Percentiles rank a stretch among this genome's conserved stretches.
Conservation (phyloP, 805 yeast species). For the Saturnispora dispora region DNA sequence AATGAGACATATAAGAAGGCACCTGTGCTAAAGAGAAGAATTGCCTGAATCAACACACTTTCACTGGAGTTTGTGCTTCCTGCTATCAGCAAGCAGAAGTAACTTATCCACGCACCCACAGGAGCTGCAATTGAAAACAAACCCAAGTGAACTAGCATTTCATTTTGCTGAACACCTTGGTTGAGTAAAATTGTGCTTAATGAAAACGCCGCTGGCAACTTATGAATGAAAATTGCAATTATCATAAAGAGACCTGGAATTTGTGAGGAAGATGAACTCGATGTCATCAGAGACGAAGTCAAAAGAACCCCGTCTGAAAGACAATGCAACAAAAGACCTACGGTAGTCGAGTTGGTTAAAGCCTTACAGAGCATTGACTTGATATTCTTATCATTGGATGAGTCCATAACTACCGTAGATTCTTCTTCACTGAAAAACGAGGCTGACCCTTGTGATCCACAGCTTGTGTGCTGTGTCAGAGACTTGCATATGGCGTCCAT, state of each 20-base stretch:
- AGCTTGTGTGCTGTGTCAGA: background rate
- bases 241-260: conserved; percentile 34
- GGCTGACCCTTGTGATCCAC: background rate
- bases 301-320: conserved; percentile 66
- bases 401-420: background rate
- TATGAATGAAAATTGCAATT: conserved; percentile 57
- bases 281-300: conserved; percentile 37
- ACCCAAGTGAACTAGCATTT: conserved; percentile 38
- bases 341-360: conserved; percentile 38
- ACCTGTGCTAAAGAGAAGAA: conserved; percentile 60
- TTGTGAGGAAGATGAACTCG: conserved; percentile 24
- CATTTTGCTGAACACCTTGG: conserved; percentile 23
- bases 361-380: conserved; percentile 21
- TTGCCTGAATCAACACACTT: conserved; percentile 36
- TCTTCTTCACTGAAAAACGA: background rate
- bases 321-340: conserved; percentile 60
- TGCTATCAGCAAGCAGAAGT: conserved; percentile 15
- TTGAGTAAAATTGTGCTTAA: conserved; percentile 44
- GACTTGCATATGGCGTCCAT: conserved; percentile 7
- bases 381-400: background rate
- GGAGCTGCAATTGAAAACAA: conserved; percentile 57
- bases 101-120: conserved; percentile 45
- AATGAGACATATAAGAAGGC: conserved; percentile 64
- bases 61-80: conserved; percentile 12
- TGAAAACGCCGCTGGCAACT: conserved; percentile 68